phyloP scores from a whole-genome alignment of 352 stramenopile species.

The Nothophytophthora sp. region DNA sequence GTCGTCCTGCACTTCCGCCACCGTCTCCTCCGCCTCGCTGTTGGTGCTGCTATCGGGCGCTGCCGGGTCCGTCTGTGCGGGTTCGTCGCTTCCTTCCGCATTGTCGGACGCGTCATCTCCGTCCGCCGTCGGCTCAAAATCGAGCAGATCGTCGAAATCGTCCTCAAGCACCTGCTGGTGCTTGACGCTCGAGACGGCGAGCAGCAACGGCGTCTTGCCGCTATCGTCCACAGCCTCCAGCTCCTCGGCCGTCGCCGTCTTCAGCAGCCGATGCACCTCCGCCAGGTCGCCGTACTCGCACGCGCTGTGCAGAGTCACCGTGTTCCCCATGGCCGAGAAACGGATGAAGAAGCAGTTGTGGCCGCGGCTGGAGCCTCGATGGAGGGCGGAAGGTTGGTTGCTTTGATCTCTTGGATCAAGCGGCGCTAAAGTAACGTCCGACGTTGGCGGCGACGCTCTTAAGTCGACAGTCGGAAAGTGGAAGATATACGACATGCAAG shows the following conservation, averaged over 20 bases:
- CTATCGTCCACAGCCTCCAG: conserved; percentile 75
- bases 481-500: no score
- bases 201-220: conserved; percentile 72
- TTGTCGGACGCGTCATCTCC: background rate
- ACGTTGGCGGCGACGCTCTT: no score
- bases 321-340: conserved; percentile 71
- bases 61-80: background rate
- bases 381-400: no score
- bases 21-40: conserved; percentile 24
- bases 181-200: conserved; percentile 67
- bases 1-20: conserved; percentile 56
- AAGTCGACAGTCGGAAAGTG: no score
- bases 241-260: conserved; percentile 58
- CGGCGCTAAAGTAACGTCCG: no score
- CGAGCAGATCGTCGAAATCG: conserved; percentile 40
- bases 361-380: no score
- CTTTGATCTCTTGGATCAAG: no score
- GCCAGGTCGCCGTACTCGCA: conserved; percentile 73
- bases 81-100: background rate
- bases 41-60: conserved; percentile 5
- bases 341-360: background rate
- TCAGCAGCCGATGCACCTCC: conserved; percentile 58
- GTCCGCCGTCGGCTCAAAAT: conserved; percentile 25
- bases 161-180: conserved; percentile 48
- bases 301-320: conserved; percentile 77